Evolutionary conservation across 257 asterid genomes (phyloP), one percentile per base, ranked within the genome.

Genomic region (Echium plantagineum): DNA sequence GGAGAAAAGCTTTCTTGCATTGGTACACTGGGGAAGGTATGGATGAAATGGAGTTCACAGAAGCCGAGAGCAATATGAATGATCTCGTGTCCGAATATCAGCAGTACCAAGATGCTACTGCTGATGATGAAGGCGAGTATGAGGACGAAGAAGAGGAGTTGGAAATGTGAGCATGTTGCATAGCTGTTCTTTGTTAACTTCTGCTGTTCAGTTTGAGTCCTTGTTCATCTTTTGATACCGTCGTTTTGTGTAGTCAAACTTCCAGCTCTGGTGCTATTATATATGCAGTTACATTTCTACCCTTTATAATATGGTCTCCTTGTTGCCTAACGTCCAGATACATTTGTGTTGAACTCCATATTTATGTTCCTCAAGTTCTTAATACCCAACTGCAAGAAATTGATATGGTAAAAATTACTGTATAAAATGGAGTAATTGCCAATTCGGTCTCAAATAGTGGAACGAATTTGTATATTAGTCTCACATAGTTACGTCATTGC

Each of bases 71-170:
- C 77, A 87, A 85, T 63, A 85, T 87, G 94, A 88, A 88, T 22
- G 96, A 88, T 68, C 87, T 88, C 3, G 94, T 88, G 20, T 88
- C 90, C 0, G 96, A 88, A 78, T 85, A 88, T 75, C 96, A 87
- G 82, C 96, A 87, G 75, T 87, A 87, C 71, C 94, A 87, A 72
- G 96, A 87, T 65, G 96, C 96, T n/a, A 84, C 91, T 42, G 94
- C 90, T 2, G 96, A 87, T 35, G 96, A 87, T 22, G 96, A 87
- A 54, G 91, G 74, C 31, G 91, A 81, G 63, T 83, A 81, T 0
- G 86, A 81, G 60, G 94, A 84, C 0, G 90, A 86, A 17, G 85
- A 79, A n/a, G 93, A n/a, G n/a, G n/a, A 82, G 5, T 93, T 67
- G 0, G 76, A 52, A 55, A 63, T 66, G 6, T 69, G 55, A 71